Base-by-base conservation (phyloP, 2,329 filamentous ascomycete genomes). In the Diaporthe caulivora region DNA sequence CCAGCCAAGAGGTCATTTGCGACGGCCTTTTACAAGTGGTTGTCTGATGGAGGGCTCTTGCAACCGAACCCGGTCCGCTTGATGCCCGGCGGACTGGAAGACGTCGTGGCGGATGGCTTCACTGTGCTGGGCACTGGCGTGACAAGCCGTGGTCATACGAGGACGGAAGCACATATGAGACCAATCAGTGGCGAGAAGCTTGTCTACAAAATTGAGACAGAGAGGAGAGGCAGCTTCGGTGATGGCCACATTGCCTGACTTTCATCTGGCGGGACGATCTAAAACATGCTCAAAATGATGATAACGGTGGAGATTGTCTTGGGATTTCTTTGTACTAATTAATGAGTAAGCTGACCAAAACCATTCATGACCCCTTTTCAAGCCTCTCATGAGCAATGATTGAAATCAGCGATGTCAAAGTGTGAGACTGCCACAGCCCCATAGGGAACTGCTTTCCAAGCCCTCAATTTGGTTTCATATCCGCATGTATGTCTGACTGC, bases 101-200 rank as follows among this genome's bases (percentile, higher is more conserved):
- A 57, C 5, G 75, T 82, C 5, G 76, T 77, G 0, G 55, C 71
- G 0, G 81, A 82, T 57, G 81, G 80, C 0, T 80, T 83, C 51
- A 17, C 68, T 0, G 72, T 83, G 24, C 71, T 82, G 0, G 80
- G 79, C 0, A 70, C 75, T 1, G 74, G 75, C 1, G 80, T 84
- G 44, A 76, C 76, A 1, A 76, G 75, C 18, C 77, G 81, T 13
- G 58, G 67, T n/a, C 70, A 26, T 2, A 54, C 71, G 10, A 78
- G 79, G 2, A 21, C 21, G 1, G 79, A 83, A 65, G 77, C 78
- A 0, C 80, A 80, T 67, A 84, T 85, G 82, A 78, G 75, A 1
- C 82, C 83, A 0, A 77, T 86, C 0, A 84, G 83, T 70, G 83
- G 78, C 0, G 84, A 86, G 76, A 86, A 86, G 76, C 65, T 85